Conservation (phyloP, 2,329 filamentous ascomycete species). For the Cladobotryum protrusum region DNA sequence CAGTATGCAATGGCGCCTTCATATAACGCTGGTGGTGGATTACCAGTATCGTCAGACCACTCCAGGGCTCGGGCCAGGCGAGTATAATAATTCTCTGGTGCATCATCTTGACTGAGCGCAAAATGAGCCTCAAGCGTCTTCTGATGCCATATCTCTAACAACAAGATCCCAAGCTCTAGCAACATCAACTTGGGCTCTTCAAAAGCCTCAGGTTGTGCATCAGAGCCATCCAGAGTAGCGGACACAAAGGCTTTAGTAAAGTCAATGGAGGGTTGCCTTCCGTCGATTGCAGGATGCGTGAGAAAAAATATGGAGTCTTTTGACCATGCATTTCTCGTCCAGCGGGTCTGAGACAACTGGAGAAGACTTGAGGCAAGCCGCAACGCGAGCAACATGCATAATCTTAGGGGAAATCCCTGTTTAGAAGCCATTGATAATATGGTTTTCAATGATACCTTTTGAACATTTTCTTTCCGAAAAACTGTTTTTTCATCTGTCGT, state of each 20-base stretch:
- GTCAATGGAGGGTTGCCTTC: neutral
- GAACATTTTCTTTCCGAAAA: neutral
- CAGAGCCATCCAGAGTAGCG: neutral
- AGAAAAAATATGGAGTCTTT: slow-evolving; percentile 4
- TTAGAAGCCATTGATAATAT: neutral
- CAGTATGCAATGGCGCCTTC: no score
- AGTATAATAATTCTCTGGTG: no score
- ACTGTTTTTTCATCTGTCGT: neutral
- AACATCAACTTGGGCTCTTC: slow-evolving; percentile 3
- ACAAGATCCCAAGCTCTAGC: slow-evolving; percentile 1
- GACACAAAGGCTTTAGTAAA: slow-evolving; percentile 5
- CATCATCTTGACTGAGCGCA: no score
- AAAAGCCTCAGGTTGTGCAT: neutral
- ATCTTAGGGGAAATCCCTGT: neutral
- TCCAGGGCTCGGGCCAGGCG: no score
- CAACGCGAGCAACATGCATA: slow-evolving; percentile 5
- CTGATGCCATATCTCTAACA: slow-evolving; percentile 5
- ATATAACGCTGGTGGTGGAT: no score
- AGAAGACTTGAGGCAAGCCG: slow-evolving; percentile 6
- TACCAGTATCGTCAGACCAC: no score
- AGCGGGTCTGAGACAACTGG: slow-evolving; percentile 4
- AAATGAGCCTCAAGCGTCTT: neutral
- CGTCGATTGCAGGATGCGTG: neutral
- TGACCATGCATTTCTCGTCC: slow-evolving; percentile 3
- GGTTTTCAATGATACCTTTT: neutral